Base-by-base conservation (phyloP, 441 rosid genomes). In the Dalechampia spathulata region DNA sequence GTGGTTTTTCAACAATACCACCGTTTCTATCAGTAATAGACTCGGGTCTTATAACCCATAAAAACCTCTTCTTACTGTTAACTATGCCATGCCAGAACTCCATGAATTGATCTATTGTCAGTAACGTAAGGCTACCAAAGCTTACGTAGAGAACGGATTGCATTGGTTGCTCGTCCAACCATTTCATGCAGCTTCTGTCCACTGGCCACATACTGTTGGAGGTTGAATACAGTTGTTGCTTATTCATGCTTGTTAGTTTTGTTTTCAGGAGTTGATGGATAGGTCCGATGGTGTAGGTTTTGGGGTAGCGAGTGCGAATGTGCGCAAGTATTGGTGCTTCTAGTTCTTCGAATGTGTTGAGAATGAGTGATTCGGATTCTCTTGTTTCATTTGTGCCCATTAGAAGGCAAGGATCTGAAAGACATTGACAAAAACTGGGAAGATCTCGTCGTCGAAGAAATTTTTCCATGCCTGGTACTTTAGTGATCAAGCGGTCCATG, bases 41-140 rank as follows among this genome's bases (percentile, higher is more conserved):
- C 32, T 59, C 72, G 0, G 78, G 79, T 42, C 90, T 68, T 5
- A 79, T 60, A 16, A 72, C 88, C 90, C 83, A 81, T 58, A 86
- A 61, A 60, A 83, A 86, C 26, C 73, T 65, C 15, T 62, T 65
- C 45, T 72, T 75, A 57, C 81, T 73, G 47, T 62, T 71, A 14
- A 66, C 68, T 30, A 86, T 55, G 16, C 95, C 85, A 51, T 83
- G 53, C 78, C 83, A 77, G 0, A 78, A 61, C 67, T 82, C 88
- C 61, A 75, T 11, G 6, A 78, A 45, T 6, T 83, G 75, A 1
- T 68, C 64, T 58, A 49, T 64, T 4, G 58, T 58, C 26, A 74
- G 37, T 0, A 72, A 36, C 0, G 77, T 59, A 21, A 78, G 1
- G 63, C 85, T 78, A 1, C 90, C 88, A 46, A 86, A 78, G 72